Evolutionary conservation across 2,329 filamentous ascomycete species (phyloP), one percentile per base, ranked within the genome.

Genomic region (Beauveria rudraprayagi): DNA sequence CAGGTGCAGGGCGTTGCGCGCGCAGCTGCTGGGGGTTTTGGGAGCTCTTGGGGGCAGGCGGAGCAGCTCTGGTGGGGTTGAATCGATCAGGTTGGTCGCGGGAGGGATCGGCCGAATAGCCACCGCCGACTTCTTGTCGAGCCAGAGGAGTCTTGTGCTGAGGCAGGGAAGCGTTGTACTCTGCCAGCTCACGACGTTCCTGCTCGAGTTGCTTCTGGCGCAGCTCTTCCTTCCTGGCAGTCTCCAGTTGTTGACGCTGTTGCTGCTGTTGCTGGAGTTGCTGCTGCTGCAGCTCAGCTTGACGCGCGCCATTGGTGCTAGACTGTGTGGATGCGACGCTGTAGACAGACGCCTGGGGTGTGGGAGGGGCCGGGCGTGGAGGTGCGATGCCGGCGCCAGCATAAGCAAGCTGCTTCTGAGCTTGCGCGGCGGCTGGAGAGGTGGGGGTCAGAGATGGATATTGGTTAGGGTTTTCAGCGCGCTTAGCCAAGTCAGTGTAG

Each of bases 111-210:
- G 40, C 22, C 8, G 46, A 52, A n/a, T 40, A 53, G 34, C 60
- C 54, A 22, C 87, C 87, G 61, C 90, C 91, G 66, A 97, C 77
- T 73, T 97, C 94, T 75, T 97, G 92, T 72, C 97, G 91, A 37
- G 92, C 92, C 66, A 94, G 70, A 2, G 91, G 90, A 11, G 86
- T 77, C 71, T 90, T 91, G 65, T 83, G 87, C 78, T 96, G 89
- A 37, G 92, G 93, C 63, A 97, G 77, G 26, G 90, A 91, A 41
- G 91, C 89, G 73, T 97, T 96, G 75, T 96, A 97, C 19, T 86
- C 90, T 70, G 94, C 92, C 67, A 90, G 80, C 56, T 96, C 91
- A 65, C 88, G 84, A 60, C 90, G 83, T 67, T 91, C 88, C 65
- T 86, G 83, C 1, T 80, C 77, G 65, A 87, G 83, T 47, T 77